A percentile compares a stretch with the other conserved stretches of the same genome.
Evolutionary conservation across 2,329 filamentous ascomycete genomes (phyloP).

Genomic region (Aspergillus tubingensis): DNA sequence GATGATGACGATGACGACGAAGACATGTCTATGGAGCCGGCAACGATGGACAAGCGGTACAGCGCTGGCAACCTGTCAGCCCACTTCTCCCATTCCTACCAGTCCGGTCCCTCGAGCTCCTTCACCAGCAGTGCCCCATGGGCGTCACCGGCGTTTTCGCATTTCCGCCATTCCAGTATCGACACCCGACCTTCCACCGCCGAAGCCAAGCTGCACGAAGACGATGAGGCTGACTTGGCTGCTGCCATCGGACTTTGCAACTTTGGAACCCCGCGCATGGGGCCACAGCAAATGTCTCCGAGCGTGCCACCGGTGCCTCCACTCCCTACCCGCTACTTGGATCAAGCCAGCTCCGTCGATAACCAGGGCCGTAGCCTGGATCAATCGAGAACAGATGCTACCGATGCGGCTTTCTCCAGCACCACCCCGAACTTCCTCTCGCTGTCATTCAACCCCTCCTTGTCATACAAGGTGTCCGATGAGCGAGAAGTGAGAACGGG

Average conservation of each 20-base stretch:
- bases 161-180: constrained; percentile 73
- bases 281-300: constrained; percentile 62
- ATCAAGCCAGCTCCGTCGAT: constrained; percentile 61
- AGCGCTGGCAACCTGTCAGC: constrained; percentile 50
- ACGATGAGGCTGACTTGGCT: constrained; percentile 84
- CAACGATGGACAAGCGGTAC: constrained; percentile 58
- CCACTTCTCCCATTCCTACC: constrained; percentile 73
- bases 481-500: constrained; percentile 69
- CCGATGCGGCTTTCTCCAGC: constrained; percentile 36
- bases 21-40: constrained; percentile 52
- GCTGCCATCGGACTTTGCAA: constrained; percentile 88
- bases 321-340: constrained; percentile 77
- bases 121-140: constrained; percentile 57
- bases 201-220: constrained; percentile 70
- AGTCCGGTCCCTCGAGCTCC: constrained; percentile 64
- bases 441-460: constrained; percentile 46
- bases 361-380: constrained; percentile 58
- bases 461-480: constrained; percentile 52
- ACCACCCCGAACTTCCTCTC: constrained; percentile 46
- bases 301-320: constrained; percentile 87
- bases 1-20: constrained; percentile 39
- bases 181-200: constrained; percentile 78
- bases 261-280: constrained; percentile 75
- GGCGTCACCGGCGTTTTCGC: constrained; percentile 48
- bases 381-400: constrained; percentile 44